A percentile compares a stretch with the other conserved stretches of the same genome.
Evolutionary conservation across 192 early-diverging fungal species (phyloP).

Genomic region (Allomyces javanicus): DNA sequence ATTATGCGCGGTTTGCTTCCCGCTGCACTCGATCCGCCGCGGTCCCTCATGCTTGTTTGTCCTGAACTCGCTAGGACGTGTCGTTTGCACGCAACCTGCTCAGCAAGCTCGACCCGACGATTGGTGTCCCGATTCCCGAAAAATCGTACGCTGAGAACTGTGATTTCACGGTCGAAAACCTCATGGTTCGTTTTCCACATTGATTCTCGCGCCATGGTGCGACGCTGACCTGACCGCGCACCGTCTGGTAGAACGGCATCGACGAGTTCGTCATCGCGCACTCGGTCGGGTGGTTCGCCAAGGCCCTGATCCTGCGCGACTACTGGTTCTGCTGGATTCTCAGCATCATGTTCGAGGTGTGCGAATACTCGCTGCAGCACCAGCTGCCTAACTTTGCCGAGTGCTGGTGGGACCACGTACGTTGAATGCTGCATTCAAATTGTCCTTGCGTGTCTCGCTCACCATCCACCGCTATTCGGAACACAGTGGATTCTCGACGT

Average conservation of each 20-base stretch:
- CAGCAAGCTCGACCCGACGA: constrained; percentile 50
- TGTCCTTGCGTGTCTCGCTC: neutral
- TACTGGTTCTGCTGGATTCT: constrained; percentile 92
- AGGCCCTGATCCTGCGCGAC: constrained; percentile 81
- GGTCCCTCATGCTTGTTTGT: neutral
- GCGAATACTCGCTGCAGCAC: constrained; percentile 88
- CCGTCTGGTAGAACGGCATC: constrained; percentile 39
- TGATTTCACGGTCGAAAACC: constrained; percentile 49
- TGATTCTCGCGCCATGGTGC: neutral
- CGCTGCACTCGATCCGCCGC: neutral
- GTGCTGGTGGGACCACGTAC: constrained; percentile 97
- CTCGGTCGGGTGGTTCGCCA: constrained; percentile 81
- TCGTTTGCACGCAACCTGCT: constrained; percentile 61
- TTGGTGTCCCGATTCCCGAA: constrained; percentile 73
- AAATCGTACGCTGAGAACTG: constrained; percentile 80
- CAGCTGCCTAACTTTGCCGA: constrained; percentile 94
- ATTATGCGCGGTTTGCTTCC: neutral
- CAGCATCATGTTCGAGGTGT: constrained; percentile 80
- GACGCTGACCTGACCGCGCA: neutral
- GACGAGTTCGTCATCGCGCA: constrained; percentile 91
- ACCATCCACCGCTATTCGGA: neutral
- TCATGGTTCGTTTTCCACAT: constrained; percentile 14
- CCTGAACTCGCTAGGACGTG: constrained; percentile 43
- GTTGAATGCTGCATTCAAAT: constrained; percentile 6
- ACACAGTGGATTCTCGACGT: constrained; percentile 82